These are phyloP conservation scores for Solanum chiquidenum DNA, from an alignment of 257 asterid genomes.

Conservation along the genomic window DNA sequence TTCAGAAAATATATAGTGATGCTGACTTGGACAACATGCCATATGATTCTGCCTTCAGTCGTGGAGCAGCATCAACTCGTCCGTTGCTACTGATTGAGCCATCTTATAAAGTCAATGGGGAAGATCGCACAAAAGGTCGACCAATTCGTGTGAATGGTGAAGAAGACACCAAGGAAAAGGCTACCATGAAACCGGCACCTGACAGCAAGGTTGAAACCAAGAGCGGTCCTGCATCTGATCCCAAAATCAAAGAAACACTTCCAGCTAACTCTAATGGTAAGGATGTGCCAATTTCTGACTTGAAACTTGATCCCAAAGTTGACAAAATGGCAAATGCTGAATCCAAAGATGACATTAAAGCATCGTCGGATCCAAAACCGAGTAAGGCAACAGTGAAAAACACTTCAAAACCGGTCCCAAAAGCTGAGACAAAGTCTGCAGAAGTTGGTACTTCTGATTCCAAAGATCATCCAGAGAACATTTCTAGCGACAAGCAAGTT, in stretches of 20 bases:
- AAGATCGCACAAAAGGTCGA: constrained; percentile 57
- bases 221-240: constrained; percentile 34
- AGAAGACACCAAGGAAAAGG: constrained; percentile 42
- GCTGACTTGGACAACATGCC: constrained; percentile 78
- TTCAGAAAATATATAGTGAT: constrained; percentile 71
- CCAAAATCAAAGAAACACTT: constrained; percentile 31
- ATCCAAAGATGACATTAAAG: constrained; percentile 28
- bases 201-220: constrained; percentile 39
- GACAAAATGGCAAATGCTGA: constrained; percentile 22
- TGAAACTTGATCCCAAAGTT: constrained; percentile 34
- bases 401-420: constrained; percentile 23
- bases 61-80: constrained; percentile 47
- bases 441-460: constrained; percentile 25
- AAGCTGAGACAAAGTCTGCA: constrained; percentile 20
- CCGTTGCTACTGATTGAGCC: constrained; percentile 69
- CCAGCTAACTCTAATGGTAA: constrained; percentile 24
- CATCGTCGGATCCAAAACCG: constrained; percentile 30
- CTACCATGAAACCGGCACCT: constrained; percentile 14
- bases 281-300: constrained; percentile 26
- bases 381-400: constrained; percentile 12
- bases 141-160: constrained; percentile 39
- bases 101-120: constrained; percentile 67
- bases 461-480: constrained; percentile 17
- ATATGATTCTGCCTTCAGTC: constrained; percentile 45
- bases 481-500: constrained; percentile 21